Percentiles rank a stretch among this genome's conserved stretches.
Conservation (phyloP, 2,329 filamentous ascomycete genomes). For the Paracorniculantispora psalliotae region DNA sequence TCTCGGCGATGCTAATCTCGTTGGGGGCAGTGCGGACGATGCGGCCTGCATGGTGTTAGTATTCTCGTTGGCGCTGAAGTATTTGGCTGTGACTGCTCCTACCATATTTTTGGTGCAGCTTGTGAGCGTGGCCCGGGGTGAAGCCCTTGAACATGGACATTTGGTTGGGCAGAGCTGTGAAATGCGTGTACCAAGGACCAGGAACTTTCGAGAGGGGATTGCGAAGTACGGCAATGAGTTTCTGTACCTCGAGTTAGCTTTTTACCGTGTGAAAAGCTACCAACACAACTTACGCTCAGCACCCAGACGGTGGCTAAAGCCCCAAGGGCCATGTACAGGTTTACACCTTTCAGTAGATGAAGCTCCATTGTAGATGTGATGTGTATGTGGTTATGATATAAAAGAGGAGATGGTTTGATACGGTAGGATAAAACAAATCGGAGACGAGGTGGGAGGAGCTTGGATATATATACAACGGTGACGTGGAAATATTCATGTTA, state of each 20-base stretch:
- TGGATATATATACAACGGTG: slow-evolving; percentile 6
- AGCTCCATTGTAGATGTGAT: slow-evolving; percentile 1
- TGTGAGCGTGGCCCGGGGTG: slow-evolving; percentile 18
- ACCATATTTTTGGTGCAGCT: slow-evolving; percentile 23
- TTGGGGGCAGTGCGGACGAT: slow-evolving; percentile 23
- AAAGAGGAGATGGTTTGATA: background rate
- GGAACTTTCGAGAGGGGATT: slow-evolving; percentile 18
- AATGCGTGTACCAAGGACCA: slow-evolving; percentile 23
- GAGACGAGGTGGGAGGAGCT: background rate
- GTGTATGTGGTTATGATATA: background rate
- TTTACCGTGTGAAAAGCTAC: background rate
- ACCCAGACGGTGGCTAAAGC: slow-evolving; percentile 5
- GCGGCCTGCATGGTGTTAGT: slow-evolving; percentile 17
- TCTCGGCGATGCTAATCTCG: slow-evolving; percentile 20
- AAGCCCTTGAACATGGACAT: slow-evolving; percentile 17
- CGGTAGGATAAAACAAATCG: background rate
- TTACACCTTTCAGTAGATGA: slow-evolving; percentile 3
- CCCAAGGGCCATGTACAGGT: slow-evolving; percentile 7
- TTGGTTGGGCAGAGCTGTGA: slow-evolving; percentile 18
- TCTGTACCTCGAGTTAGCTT: background rate
- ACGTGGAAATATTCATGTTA: background rate
- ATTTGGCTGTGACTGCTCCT: background rate
- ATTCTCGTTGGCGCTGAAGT: background rate
- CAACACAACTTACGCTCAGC: background rate
- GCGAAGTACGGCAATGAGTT: slow-evolving; percentile 7